A percentile compares a stretch with the other conserved stretches of the same genome.
Evolutionary conservation across 345 rosid species (phyloP).

Genomic region (Eucalyptus victrix): DNA sequence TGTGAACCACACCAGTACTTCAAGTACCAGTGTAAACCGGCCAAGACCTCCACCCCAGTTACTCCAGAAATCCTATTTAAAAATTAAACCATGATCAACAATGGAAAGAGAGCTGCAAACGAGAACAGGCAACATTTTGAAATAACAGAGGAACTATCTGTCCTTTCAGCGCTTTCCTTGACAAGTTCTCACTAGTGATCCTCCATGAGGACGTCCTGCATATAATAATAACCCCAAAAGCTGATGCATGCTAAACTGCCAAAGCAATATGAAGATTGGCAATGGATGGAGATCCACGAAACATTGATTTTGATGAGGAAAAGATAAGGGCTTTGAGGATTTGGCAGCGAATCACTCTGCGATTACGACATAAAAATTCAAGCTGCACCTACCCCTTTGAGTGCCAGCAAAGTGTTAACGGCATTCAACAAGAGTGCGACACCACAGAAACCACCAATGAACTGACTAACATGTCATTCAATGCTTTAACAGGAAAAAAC

Average conservation of each 20-base stretch:
- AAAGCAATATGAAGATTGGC: background rate
- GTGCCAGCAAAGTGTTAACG: background rate
- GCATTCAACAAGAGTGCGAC: background rate
- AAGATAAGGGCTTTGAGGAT: background rate
- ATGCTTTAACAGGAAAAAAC: background rate
- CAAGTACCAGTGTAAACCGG: conserved; percentile 69
- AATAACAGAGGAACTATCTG: background rate
- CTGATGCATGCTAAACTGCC: background rate
- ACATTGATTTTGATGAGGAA: background rate
- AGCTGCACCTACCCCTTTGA: background rate
- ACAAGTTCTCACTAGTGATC: background rate
- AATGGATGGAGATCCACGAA: background rate
- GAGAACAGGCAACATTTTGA: background rate
- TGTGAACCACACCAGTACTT: conserved; percentile 53
- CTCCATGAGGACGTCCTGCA: background rate
- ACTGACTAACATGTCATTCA: background rate
- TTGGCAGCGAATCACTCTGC: background rate
- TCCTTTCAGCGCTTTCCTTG: background rate
- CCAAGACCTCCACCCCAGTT: conserved; percentile 49
- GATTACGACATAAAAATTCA: background rate
- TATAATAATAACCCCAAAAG: background rate
- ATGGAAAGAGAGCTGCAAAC: background rate
- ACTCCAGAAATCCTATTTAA: conserved; percentile 41
- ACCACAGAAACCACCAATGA: background rate
- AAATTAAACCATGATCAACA: background rate